Conservation (phyloP, 805 yeast genomes). For the Jamesozyma lodderae region DNA sequence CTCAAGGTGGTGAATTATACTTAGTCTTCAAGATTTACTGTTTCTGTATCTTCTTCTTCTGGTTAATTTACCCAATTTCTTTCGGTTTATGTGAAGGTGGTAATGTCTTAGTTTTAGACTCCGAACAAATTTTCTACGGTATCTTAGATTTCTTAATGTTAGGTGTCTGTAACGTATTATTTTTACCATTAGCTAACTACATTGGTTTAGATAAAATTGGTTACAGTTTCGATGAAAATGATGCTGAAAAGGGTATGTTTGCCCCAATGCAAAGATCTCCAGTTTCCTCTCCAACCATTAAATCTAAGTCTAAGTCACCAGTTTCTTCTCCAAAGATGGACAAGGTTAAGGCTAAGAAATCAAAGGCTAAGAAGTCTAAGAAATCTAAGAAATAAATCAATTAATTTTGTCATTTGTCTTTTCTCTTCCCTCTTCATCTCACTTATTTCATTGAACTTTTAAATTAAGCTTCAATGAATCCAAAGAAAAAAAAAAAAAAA, state of each 20-base stretch:
- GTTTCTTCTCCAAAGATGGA: constrained; percentile 2
- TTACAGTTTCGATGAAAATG: constrained; percentile 4
- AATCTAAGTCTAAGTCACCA: constrained; percentile 8
- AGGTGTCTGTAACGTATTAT: constrained; percentile 21
- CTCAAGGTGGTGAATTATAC: constrained; percentile 17
- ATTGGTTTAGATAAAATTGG: constrained; percentile 22
- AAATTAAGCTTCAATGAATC: background rate
- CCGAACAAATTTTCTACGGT: constrained; percentile 53
- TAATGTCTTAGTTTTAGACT: constrained; percentile 48
- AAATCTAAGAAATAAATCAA: constrained; percentile 6
- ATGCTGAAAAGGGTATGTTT: constrained; percentile 6
- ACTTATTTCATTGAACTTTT: background rate
- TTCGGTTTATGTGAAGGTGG: constrained; percentile 47
- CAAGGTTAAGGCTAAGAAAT: constrained; percentile 1
- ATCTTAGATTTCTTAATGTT: constrained; percentile 43
- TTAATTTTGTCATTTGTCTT: background rate
- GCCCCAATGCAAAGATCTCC: constrained; percentile 8
- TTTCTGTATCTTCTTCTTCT: constrained; percentile 30
- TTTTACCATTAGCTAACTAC: constrained; percentile 15
- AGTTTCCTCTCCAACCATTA: constrained; percentile 7
- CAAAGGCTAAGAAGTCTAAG: constrained; percentile 15
- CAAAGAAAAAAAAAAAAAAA: no score
- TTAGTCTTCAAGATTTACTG: constrained; percentile 13
- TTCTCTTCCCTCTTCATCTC: background rate
- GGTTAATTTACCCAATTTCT: constrained; percentile 33